Evolutionary conservation across 176 grass and related monocot species (phyloP), one percentile per base, ranked within the genome.

Genomic region (Ananas comosus): DNA sequence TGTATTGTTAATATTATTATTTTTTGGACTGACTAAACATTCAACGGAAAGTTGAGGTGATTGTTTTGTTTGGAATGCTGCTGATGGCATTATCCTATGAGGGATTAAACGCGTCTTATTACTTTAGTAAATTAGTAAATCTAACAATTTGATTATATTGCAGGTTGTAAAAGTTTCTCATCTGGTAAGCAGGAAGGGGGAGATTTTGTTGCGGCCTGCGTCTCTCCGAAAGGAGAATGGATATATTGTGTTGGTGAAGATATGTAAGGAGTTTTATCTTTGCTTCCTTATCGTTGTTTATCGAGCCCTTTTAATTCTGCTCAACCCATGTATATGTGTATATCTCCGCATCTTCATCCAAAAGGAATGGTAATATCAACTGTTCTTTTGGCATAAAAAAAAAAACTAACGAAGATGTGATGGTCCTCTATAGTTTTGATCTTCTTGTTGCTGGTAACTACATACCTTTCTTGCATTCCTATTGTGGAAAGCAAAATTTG

Each of bases 211-310:
- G 95, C 86, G 64, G 90, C 90, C 66, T 91, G 84, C 51, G 64
- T 99, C 82, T 94, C 95, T 12, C 89, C 95, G 25, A 99, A 99
- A 88, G 95, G 95, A 78, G 90, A 99, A 56, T 99, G 95, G 95
- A 91, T 93, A 72, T 99, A 94, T 68, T 99, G 90, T 78, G 83
- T 99, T 64, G 90, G 95, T 76, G 95, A 99, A 93, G 95, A 99
- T 78, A 91, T 91, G 95, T 99, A 86, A 88, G 87, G 48, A 74
- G 69, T 72, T 70, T 33, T 68, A 8, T 63, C 57, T 74, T 24
- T n/a, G 4, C 16, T 65, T n/a, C n/a, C n/a, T n/a, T 59, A 68
- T 51, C 51, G 51, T 75, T 18, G 29, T 49, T 66, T 66, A 22
- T 61, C 3, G 9, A 61, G 16, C 56, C 21, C 16, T 6, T 22